Conservation (phyloP, 2,329 filamentous ascomycete species). For the Aureobasidium leucospermi region DNA sequence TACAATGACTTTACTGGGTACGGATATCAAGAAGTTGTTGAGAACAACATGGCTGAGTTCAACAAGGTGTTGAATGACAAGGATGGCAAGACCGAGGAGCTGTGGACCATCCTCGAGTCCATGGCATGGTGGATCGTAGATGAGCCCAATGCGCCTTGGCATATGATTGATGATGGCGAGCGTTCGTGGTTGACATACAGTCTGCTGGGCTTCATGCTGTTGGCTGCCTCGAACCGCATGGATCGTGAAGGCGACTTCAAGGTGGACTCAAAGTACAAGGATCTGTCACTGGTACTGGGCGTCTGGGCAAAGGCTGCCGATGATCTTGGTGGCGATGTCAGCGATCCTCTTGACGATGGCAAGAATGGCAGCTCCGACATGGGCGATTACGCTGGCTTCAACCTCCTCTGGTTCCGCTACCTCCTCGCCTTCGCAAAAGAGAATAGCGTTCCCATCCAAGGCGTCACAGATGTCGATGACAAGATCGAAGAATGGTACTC, state of each 20-base stretch:
- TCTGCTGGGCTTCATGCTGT: neutral
- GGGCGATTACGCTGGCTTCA: neutral
- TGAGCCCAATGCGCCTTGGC: neutral
- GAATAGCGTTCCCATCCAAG: neutral
- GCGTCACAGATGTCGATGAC: neutral
- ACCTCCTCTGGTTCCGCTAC: neutral
- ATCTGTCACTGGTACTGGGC: neutral
- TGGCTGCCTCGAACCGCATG: neutral
- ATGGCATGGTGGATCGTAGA: constrained; percentile 2
- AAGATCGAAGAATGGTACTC: neutral
- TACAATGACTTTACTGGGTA: constrained; percentile 7
- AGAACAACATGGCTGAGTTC: constrained; percentile 6
- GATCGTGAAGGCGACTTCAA: neutral
- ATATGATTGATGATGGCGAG: neutral
- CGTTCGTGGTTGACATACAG: neutral
- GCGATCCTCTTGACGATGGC: neutral
- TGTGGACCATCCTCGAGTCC: neutral
- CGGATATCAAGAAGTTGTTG: neutral
- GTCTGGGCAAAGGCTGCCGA: neutral
- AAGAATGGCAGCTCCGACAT: neutral
- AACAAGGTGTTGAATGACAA: constrained; percentile 1
- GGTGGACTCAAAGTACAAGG: neutral
- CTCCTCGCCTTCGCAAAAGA: constrained; percentile 1
- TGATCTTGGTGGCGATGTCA: neutral
- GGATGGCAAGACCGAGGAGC: neutral